phyloP scores from a whole-genome alignment of 257 asterid genomes.

The Solanum acaule region DNA sequence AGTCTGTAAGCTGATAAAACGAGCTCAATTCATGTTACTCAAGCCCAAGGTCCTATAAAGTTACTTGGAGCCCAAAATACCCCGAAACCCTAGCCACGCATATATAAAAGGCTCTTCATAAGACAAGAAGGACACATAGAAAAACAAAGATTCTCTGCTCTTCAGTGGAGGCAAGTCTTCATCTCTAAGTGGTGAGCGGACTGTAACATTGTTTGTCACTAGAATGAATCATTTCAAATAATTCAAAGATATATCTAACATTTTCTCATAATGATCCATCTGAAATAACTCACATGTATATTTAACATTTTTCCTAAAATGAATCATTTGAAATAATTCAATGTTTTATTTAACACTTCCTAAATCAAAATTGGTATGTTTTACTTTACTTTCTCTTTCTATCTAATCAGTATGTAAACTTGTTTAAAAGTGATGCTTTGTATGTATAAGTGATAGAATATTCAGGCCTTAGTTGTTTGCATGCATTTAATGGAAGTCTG shows the following conservation, averaged over 20 bases:
- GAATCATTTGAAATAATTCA: neutral
- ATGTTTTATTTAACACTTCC: neutral
- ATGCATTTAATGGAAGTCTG: neutral
- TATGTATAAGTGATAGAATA: neutral
- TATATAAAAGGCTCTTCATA: too few relatives aligned
- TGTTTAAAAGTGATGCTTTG: too few relatives aligned
- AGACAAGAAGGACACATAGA: neutral
- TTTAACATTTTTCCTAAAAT: neutral
- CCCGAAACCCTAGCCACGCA: neutral
- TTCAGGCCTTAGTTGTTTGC: too few relatives aligned
- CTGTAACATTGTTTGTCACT: too few relatives aligned
- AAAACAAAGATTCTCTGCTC: neutral
- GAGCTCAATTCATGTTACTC: neutral
- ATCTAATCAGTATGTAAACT: neutral
- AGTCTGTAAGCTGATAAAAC: too few relatives aligned
- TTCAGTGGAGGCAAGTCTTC: neutral
- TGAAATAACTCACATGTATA: neutral
- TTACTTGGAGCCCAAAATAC: neutral
- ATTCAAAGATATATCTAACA: neutral
- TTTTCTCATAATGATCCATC: neutral
- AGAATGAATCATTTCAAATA: neutral
- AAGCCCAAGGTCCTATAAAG: neutral
- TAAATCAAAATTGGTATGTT: neutral
- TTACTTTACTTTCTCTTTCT: neutral
- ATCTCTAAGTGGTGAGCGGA: neutral